A percentile compares a stretch with the other conserved stretches of the same genome.
phyloP scores from a whole-genome alignment of 2,329 filamentous ascomycete genomes.

The Calonectria pseudoreteaudii region DNA sequence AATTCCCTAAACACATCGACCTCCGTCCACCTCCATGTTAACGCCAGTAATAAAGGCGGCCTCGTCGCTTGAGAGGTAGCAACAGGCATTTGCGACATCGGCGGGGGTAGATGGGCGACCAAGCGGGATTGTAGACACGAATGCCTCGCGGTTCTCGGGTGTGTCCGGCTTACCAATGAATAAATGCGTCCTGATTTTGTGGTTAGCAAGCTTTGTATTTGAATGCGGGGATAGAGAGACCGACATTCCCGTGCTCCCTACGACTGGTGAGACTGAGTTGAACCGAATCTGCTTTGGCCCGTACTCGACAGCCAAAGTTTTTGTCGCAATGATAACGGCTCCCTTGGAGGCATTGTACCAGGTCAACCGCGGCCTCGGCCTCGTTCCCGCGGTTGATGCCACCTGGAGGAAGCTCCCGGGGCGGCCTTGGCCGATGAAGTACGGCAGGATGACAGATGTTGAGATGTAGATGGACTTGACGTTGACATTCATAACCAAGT shows the following conservation, averaged over 20 bases:
- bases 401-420: slow-evolving; percentile 74
- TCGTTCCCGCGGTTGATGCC: slow-evolving; percentile 69
- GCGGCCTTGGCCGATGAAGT: slow-evolving; percentile 67
- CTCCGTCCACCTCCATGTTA: slow-evolving; percentile 66
- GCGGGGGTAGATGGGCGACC: slow-evolving; percentile 67
- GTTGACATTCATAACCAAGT: slow-evolving; percentile 75
- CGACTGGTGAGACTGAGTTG: slow-evolving; percentile 77
- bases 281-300: slow-evolving; percentile 79
- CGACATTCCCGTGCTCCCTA: slow-evolving; percentile 73
- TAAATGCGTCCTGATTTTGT: slow-evolving; percentile 50
- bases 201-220: not conserved
- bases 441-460: slow-evolving; percentile 68
- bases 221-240: slow-evolving; percentile 22
- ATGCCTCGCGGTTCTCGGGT: slow-evolving; percentile 67
- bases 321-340: slow-evolving; percentile 70
- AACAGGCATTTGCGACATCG: slow-evolving; percentile 78
- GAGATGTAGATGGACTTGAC: slow-evolving; percentile 75
- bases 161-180: slow-evolving; percentile 74
- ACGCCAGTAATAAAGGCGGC: slow-evolving; percentile 78
- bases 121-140: slow-evolving; percentile 66
- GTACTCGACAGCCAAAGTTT: slow-evolving; percentile 76
- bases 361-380: slow-evolving; percentile 72
- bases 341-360: slow-evolving; percentile 80
- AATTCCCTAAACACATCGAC: slow-evolving; percentile 39
- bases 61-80: slow-evolving; percentile 79